Conservation (phyloP, 1,284 basidiomycete species). For the Tylopilus sp. region DNA sequence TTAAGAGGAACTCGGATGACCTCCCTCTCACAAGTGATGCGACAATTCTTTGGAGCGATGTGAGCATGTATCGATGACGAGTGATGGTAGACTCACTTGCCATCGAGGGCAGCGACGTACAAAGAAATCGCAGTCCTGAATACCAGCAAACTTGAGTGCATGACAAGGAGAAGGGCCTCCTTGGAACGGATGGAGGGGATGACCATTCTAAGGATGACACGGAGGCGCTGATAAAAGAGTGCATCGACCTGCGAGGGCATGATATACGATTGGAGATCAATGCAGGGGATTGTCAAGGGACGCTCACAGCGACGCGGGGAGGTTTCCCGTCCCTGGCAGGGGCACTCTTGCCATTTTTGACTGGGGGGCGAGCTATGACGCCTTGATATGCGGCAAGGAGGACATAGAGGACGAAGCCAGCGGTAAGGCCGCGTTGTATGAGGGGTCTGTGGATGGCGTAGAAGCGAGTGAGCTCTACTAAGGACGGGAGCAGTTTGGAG, state of each 20-base stretch:
- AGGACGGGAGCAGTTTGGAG: conserved; percentile 18
- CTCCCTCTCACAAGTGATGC: conserved; percentile 91
- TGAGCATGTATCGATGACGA: neutral
- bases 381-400: conserved; percentile 56
- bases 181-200: conserved; percentile 84
- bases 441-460: conserved; percentile 65
- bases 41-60: conserved; percentile 65
- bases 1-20: conserved; percentile 75
- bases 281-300: neutral
- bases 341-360: conserved; percentile 34
- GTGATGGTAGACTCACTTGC: conserved; percentile 57
- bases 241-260: conserved; percentile 70
- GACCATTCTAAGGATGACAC: conserved; percentile 79
- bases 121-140: conserved; percentile 88
- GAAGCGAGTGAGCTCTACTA: conserved; percentile 43
- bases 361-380: conserved; percentile 42
- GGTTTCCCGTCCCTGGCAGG: conserved; percentile 39
- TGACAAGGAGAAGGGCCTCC: conserved; percentile 81
- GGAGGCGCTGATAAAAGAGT: conserved; percentile 82
- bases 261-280: neutral
- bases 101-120: conserved; percentile 95
- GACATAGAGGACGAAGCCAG: conserved; percentile 61
- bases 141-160: conserved; percentile 86
- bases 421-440: conserved; percentile 66
- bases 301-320: conserved; percentile 62